These are phyloP conservation scores for Aegilops bicornis DNA, from an alignment of 176 grass and related monocot genomes.

Conservation along the genomic window DNA sequence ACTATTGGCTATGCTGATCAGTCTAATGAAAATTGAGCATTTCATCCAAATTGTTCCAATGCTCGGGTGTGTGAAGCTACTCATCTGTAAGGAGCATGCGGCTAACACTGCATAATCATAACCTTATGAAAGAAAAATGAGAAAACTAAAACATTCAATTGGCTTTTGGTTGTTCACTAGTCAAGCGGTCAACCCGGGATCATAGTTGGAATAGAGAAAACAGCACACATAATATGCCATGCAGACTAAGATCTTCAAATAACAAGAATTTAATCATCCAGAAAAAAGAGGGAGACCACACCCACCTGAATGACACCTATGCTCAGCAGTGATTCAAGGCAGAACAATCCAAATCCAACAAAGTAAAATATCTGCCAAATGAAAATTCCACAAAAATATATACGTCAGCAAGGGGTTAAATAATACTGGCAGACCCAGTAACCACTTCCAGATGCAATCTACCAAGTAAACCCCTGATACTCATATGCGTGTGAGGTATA, in stretches of 20 bases:
- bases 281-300: not conserved
- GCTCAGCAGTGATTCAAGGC: slow-evolving; percentile 82
- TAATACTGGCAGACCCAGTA: slow-evolving; percentile 16
- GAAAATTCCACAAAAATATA: slow-evolving; percentile 3
- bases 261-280: not conserved
- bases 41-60: not conserved
- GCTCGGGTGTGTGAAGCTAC: not conserved
- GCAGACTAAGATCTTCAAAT: not conserved
- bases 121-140: not conserved
- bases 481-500: not conserved
- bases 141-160: not conserved
- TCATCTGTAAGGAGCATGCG: not conserved
- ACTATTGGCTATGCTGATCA: slow-evolving; percentile 33
- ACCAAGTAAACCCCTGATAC: slow-evolving; percentile 4
- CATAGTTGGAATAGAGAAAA: not conserved
- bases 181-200: not conserved
- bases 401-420: slow-evolving; percentile 11
- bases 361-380: slow-evolving; percentile 92
- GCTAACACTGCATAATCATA: slow-evolving; percentile 30
- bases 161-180: not conserved
- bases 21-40: not conserved
- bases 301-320: slow-evolving; percentile 84
- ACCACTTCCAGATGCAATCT: not conserved
- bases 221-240: not conserved
- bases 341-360: slow-evolving; percentile 92